phyloP scores from a whole-genome alignment of 331 rosid genomes.

The Dryas integrifolia region DNA sequence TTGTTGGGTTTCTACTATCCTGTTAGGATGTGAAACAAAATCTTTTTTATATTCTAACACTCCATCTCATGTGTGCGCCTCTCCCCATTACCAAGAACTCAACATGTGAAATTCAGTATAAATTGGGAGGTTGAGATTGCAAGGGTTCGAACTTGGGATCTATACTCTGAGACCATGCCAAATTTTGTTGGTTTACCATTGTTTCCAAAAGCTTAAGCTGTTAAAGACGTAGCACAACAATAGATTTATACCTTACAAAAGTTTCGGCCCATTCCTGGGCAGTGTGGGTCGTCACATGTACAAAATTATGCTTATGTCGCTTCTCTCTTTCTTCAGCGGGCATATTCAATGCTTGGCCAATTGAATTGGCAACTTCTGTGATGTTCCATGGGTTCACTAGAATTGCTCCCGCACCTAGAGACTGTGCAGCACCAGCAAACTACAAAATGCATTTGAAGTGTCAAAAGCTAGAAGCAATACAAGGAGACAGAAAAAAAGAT shows the following conservation, averaged over 20 bases:
- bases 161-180: background rate
- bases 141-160: no score
- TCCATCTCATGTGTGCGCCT: no score
- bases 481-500: constrained; percentile 8
- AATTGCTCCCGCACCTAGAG: constrained; percentile 96
- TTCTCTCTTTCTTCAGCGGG: constrained; percentile 68
- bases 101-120: no score
- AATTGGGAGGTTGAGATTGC: no score
- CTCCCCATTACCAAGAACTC: no score
- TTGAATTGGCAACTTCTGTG: constrained; percentile 76
- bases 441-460: constrained; percentile 36
- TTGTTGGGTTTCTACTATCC: no score
- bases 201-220: background rate
- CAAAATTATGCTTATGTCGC: constrained; percentile 73
- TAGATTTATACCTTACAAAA: constrained; percentile 68
- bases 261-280: constrained; percentile 99
- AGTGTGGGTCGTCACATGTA: constrained; percentile 80
- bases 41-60: no score
- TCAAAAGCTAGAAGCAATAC: constrained; percentile 14
- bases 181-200: background rate
- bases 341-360: constrained; percentile 76
- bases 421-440: constrained; percentile 99
- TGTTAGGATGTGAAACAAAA: no score
- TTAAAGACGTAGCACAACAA: background rate
- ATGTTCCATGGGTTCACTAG: constrained; percentile 97